Conservation (phyloP, 352 stramenopile species). For the Globisporangium polare region DNA sequence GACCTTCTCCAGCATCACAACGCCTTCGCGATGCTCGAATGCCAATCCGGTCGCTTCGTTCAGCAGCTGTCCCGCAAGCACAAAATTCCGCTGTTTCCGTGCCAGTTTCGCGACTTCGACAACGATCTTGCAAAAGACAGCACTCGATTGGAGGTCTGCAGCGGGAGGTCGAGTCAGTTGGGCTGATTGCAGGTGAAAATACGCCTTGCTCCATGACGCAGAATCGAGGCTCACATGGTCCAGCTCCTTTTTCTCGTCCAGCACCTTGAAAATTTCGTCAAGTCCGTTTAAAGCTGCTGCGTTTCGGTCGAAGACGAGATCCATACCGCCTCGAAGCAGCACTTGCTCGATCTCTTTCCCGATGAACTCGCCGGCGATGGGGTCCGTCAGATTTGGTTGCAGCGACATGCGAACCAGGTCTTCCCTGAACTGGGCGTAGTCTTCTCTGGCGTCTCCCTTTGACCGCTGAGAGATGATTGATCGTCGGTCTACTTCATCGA, state of each 20-base stretch:
- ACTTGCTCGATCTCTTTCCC: conserved; percentile 31
- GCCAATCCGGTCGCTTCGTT: conserved; percentile 14
- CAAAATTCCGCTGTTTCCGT: conserved; percentile 52
- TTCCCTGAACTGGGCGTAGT: conserved; percentile 13
- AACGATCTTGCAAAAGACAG: conserved; percentile 14
- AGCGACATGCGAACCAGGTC: conserved; percentile 27
- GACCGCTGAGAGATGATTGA: background rate
- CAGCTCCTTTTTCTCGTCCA: conserved; percentile 7
- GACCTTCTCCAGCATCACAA: conserved; percentile 31
- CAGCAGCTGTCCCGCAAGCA: conserved; percentile 31
- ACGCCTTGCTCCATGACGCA: conserved; percentile 27
- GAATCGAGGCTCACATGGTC: conserved; percentile 34
- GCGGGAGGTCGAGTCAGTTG: background rate
- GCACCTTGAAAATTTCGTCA: background rate
- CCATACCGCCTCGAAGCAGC: conserved; percentile 19
- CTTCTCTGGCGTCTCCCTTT: background rate
- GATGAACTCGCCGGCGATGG: conserved; percentile 32
- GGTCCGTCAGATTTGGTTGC: conserved; percentile 26
- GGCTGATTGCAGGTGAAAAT: background rate
- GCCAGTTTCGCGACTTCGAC: conserved; percentile 38
- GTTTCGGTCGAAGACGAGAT: background rate
- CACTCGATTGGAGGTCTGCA: background rate
- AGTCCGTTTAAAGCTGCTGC: background rate
- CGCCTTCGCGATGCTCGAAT: background rate
- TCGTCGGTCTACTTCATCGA: conserved; percentile 12